These are phyloP conservation scores for Cryptococcus sp. DNA, from an alignment of 1,284 basidiomycete species.

Conservation along the genomic window DNA sequence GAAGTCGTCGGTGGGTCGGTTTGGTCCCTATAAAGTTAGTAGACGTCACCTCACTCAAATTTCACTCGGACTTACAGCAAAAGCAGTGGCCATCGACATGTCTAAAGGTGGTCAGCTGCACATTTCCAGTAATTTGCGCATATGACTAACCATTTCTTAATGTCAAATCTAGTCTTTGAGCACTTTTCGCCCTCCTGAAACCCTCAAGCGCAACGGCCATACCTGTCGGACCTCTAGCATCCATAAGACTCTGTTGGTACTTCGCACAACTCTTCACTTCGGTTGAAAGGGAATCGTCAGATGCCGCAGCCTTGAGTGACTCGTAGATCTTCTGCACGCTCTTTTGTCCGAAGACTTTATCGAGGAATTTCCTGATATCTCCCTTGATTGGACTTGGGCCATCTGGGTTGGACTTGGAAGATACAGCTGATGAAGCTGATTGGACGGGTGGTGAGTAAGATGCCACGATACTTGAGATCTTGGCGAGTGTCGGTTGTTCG, in stretches of 20 bases:
- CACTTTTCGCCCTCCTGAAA: conserved; percentile 62
- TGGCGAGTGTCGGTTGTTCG: conserved; percentile 20
- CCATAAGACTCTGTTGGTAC: conserved; percentile 60
- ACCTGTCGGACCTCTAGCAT: conserved; percentile 78
- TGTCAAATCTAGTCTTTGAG: conserved; percentile 59
- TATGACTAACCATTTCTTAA: conserved; percentile 77
- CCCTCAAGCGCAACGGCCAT: conserved; percentile 77
- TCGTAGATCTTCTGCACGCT: conserved; percentile 66
- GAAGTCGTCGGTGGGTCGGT: conserved; percentile 74
- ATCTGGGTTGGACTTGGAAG: conserved; percentile 57
- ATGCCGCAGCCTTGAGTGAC: conserved; percentile 53
- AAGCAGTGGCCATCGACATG: conserved; percentile 35
- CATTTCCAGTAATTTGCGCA: conserved; percentile 46
- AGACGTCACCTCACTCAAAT: not conserved
- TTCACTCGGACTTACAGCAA: conserved; percentile 8
- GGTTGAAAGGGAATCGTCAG: conserved; percentile 46
- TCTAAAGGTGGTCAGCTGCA: conserved; percentile 7
- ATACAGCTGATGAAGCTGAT: conserved; percentile 56
- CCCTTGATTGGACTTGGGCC: conserved; percentile 58
- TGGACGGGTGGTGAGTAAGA: conserved; percentile 20
- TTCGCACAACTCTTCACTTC: conserved; percentile 67
- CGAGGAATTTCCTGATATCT: conserved; percentile 65
- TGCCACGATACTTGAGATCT: conserved; percentile 22
- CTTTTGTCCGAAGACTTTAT: conserved; percentile 67
- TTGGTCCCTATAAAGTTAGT: conserved; percentile 13